These are phyloP conservation scores for Mycena sanguinolenta DNA, from an alignment of 768 basidiomycete genomes.

Conservation along the genomic window DNA sequence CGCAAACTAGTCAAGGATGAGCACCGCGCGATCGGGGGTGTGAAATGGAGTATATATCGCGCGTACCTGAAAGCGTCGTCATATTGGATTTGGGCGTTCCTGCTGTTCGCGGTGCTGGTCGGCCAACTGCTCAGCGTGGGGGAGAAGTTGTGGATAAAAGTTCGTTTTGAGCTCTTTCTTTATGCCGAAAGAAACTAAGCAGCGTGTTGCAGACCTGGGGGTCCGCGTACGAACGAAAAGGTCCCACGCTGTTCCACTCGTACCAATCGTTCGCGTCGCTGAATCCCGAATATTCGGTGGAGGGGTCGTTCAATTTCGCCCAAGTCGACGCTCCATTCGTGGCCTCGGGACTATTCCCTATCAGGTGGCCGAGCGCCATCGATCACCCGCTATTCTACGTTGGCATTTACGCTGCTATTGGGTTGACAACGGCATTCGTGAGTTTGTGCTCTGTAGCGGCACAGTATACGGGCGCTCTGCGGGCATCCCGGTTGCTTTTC, in stretches of 20 bases:
- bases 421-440: slow-evolving; percentile 59
- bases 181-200: too few relatives aligned
- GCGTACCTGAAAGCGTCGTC: slow-evolving; percentile 82
- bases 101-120: slow-evolving; percentile 61
- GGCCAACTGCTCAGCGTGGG: slow-evolving; percentile 51
- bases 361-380: slow-evolving; percentile 59
- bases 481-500: slow-evolving; percentile 55
- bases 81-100: slow-evolving; percentile 71
- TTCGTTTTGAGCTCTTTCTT: neutral
- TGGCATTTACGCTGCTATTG: slow-evolving; percentile 69
- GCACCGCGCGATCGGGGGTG: slow-evolving; percentile 82
- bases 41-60: slow-evolving; percentile 82
- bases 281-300: slow-evolving; percentile 30
- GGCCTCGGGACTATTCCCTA: slow-evolving; percentile 27
- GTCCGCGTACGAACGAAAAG: neutral
- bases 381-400: slow-evolving; percentile 77
- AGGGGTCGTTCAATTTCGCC: neutral
- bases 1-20: slow-evolving; percentile 86
- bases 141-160: slow-evolving; percentile 75
- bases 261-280: slow-evolving; percentile 4
- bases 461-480: slow-evolving; percentile 68
- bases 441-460: slow-evolving; percentile 59
- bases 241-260: neutral
- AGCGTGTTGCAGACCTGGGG: neutral
- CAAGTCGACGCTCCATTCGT: neutral